phyloP scores from a whole-genome alignment of 805 yeast species.

The Candida bentonensis region DNA sequence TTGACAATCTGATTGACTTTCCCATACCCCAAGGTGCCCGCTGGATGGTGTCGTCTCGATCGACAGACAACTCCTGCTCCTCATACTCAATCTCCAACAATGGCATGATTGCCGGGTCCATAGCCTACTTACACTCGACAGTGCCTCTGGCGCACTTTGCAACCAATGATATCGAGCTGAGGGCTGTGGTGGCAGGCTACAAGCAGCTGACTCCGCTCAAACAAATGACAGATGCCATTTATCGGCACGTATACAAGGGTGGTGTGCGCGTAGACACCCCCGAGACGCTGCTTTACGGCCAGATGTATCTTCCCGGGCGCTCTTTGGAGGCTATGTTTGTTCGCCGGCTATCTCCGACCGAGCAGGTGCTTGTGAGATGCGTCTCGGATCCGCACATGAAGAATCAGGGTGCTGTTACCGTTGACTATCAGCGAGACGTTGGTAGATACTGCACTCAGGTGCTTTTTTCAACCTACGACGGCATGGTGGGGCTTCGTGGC shows the following conservation, averaged over 20 bases:
- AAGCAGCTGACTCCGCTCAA: neutral
- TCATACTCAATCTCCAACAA: constrained; percentile 55
- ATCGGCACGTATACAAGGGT: neutral
- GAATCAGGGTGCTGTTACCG: constrained; percentile 33
- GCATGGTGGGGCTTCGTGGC: constrained; percentile 66
- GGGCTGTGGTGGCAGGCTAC: neutral
- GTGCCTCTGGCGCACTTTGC: constrained; percentile 26
- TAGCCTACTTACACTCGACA: constrained; percentile 69
- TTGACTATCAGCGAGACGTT: constrained; percentile 46
- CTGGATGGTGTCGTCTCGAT: constrained; percentile 53
- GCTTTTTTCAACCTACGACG: constrained; percentile 72
- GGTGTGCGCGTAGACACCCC: neutral
- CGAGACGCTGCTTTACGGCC: constrained; percentile 55
- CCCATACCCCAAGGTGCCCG: constrained; percentile 52
- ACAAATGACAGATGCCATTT: neutral
- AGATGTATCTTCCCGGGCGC: constrained; percentile 78
- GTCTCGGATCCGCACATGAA: constrained; percentile 50
- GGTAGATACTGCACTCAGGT: constrained; percentile 56
- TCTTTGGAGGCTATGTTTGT: constrained; percentile 79
- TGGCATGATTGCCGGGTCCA: constrained; percentile 59
- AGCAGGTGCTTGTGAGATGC: constrained; percentile 62
- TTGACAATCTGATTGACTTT: constrained; percentile 48
- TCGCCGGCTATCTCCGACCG: constrained; percentile 39
- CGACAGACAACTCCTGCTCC: constrained; percentile 57
- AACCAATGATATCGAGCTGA: neutral